Evolutionary conservation across 163 green algal species (phyloP), one percentile per base, ranked within the genome.

Genomic region (Scenedesmus sp.): DNA sequence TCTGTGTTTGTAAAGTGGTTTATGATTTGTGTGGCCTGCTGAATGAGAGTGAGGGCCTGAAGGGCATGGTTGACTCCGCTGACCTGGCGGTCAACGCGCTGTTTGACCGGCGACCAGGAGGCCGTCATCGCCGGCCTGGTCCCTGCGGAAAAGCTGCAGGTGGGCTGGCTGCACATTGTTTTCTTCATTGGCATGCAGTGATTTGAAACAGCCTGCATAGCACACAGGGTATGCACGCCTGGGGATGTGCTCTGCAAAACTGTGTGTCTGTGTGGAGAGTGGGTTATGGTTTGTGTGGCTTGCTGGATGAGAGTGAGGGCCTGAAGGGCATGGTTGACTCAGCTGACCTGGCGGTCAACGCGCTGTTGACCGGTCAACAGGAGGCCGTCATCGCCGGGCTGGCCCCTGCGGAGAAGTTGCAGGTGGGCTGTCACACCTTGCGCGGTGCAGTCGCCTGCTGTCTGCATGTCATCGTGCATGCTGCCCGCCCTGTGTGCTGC

Each of bases 21-120:
- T 26, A 26, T 26, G 26, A 26, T 26, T 26, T 26, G 26, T 26
- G 26, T 26, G 26, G 26, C 26, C 26, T 88, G n/a, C 62, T 88
- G 4, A 82, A 89, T 0, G 81, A 88, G 18, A 73, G 55, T 52
- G 23, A 82, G 59, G 62, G 34, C 16, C 64, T 92, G 82, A 66
- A 82, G 46, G 81, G 67, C 4, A 26, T 88, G 52, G 89, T 92
- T n/a, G 64, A 12, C 5, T 70, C 64, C 34, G 89, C 62, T 57
- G 89, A 92, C 64, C 56, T 60, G 7, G 89, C 89, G 23, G 73
- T 90, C n/a, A 90, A 87, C 74, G 84, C 79, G 16, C 84, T 93
- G 73, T 26, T 64, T 92, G 18, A 88, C 57, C 1, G 64, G 23
- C 12, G 76, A 91, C 54, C 87, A 91, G 87, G 87, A 46, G 15